Conservation (phyloP, 768 basidiomycete species). For the Lactarius quietus region DNA sequence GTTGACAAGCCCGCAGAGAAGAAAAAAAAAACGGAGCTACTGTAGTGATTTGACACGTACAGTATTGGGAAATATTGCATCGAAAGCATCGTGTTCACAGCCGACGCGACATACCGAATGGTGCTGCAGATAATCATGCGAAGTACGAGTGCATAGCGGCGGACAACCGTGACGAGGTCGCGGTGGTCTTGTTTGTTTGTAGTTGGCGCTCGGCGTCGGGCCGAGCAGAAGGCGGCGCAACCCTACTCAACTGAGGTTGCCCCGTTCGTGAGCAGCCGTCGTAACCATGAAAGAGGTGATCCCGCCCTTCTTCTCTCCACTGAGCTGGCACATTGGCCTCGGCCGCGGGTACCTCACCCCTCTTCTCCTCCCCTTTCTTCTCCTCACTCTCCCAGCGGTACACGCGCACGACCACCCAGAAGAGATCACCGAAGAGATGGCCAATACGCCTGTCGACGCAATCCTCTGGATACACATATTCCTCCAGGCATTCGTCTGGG, state of each 20-base stretch:
- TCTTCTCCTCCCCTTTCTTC: not conserved
- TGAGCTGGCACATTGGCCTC: not conserved
- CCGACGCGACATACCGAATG: too few species aligned
- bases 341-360: not conserved
- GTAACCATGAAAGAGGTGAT: not conserved
- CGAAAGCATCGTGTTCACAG: not conserved
- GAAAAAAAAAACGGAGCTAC: too few species aligned
- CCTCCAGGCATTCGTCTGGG: slow-evolving; percentile 79
- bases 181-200: not conserved
- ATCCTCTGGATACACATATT: slow-evolving; percentile 82
- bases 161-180: too few species aligned
- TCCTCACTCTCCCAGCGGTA: slow-evolving; percentile 27
- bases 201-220: not conserved
- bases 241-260: not conserved
- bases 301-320: not conserved
- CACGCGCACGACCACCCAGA: slow-evolving; percentile 64
- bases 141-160: too few species aligned
- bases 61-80: too few species aligned
- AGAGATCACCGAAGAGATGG: slow-evolving; percentile 57
- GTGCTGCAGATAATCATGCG: too few species aligned
- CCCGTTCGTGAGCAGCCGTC: not conserved
- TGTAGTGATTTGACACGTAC: too few species aligned
- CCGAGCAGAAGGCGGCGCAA: not conserved
- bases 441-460: slow-evolving; percentile 64
- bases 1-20: too few species aligned